Percentiles rank a stretch among this genome's conserved stretches.
Conservation (phyloP, 2,329 filamentous ascomycete genomes). For the Colletotrichum musae region DNA sequence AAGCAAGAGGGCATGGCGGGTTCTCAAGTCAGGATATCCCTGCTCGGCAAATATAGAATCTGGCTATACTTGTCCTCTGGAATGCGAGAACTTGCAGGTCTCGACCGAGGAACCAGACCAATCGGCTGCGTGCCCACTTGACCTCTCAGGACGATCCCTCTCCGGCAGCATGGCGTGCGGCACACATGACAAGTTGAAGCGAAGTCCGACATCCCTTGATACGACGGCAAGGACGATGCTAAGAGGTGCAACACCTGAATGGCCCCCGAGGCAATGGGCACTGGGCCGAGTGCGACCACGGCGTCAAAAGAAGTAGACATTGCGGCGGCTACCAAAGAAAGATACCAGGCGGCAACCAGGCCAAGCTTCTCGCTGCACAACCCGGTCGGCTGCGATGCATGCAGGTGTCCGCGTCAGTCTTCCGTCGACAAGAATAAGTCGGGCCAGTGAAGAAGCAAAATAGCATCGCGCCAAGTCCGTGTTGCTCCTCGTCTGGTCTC, state of each 20-base stretch:
- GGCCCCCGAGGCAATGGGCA: no score
- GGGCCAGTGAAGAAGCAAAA: constrained; percentile 7
- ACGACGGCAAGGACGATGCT: no score
- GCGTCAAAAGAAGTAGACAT: background rate
- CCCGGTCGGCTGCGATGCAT: background rate
- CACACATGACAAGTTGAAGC: background rate
- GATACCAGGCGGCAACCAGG: background rate
- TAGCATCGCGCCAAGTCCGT: constrained; percentile 24
- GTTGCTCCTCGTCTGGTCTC: constrained; percentile 12
- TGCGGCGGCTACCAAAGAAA: background rate
- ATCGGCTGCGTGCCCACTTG: constrained; percentile 4
- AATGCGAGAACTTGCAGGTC: background rate
- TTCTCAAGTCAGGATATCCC: constrained; percentile 15
- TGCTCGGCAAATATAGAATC: constrained; percentile 27
- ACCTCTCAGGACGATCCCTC: background rate
- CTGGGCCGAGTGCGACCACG: background rate
- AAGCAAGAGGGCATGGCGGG: background rate
- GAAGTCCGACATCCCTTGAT: no score
- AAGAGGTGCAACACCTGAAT: no score
- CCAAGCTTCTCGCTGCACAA: background rate
- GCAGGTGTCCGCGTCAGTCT: constrained; percentile 1
- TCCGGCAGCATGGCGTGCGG: background rate
- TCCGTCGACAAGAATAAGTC: background rate
- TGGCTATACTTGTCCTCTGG: constrained; percentile 12
- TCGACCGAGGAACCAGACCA: background rate